A percentile compares a stretch with the other conserved stretches of the same genome.
Evolutionary conservation across 306 rosid genomes (phyloP).

Genomic region (Alnus rubra): DNA sequence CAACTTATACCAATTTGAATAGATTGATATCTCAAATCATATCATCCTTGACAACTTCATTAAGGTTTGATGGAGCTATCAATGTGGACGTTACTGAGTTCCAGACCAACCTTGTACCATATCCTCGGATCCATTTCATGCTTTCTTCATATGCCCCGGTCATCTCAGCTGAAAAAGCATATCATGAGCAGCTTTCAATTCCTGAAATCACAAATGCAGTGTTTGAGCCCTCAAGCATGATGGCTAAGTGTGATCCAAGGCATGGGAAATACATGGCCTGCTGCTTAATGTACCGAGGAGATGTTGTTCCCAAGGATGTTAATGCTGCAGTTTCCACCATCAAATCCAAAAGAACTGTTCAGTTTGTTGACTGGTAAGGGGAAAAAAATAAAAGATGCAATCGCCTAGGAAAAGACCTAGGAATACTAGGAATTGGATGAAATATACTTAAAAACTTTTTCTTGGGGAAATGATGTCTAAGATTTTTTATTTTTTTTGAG

Average conservation of each 20-base stretch:
- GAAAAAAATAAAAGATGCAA: too few relatives aligned
- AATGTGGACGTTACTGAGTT: constrained; percentile 95
- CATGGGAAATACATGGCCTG: constrained; percentile 99
- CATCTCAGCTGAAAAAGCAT: constrained; percentile 96
- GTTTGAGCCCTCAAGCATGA: constrained; percentile 97
- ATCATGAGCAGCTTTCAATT: constrained; percentile 90
- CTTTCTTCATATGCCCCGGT: constrained; percentile 96
- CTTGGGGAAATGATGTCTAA: not conserved
- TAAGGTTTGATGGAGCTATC: constrained; percentile 98
- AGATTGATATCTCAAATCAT: constrained; percentile 92
- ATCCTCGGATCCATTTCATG: constrained; percentile 97
- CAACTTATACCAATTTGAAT: constrained; percentile 90
- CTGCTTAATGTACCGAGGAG: constrained; percentile 97
- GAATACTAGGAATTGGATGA: not conserved
- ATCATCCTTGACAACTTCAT: constrained; percentile 87
- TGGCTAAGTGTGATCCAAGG: constrained; percentile 98
- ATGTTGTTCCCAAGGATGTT: constrained; percentile 98
- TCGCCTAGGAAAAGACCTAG: not conserved
- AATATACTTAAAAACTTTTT: not conserved
- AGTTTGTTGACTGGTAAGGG: constrained; percentile 91
- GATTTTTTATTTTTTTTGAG: not conserved
- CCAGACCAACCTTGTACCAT: constrained; percentile 96
- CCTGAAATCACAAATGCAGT: constrained; percentile 99
- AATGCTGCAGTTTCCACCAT: constrained; percentile 94
- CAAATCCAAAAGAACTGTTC: constrained; percentile 94